Evolutionary conservation across 2,329 filamentous ascomycete genomes (phyloP).

Genomic region (Verticillium tricorpus): DNA sequence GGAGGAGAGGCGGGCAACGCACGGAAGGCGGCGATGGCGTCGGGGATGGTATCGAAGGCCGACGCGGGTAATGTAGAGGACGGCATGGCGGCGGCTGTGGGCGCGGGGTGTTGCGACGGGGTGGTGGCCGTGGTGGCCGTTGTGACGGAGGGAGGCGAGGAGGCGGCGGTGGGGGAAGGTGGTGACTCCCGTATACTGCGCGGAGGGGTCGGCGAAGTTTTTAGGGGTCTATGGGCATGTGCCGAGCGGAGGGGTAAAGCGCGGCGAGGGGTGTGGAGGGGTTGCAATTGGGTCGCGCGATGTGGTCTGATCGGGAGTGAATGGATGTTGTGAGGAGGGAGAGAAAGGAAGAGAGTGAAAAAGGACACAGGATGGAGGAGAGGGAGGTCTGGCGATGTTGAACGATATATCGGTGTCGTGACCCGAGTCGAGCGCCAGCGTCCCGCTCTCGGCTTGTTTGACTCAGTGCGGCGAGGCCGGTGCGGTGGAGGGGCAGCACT

Average conservation of each 20-base stretch:
- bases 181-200: constrained; percentile 3
- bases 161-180: background rate
- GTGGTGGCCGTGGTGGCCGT: background rate
- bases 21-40: constrained; percentile 62
- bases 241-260: background rate
- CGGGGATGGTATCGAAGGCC: constrained; percentile 62
- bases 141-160: background rate
- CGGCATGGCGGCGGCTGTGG: constrained; percentile 37
- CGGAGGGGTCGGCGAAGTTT: background rate
- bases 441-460: background rate
- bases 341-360: constrained; percentile 1
- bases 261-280: background rate
- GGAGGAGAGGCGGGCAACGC: constrained; percentile 22
- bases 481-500: background rate
- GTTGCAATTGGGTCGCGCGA: background rate
- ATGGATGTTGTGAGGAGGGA: constrained; percentile 5
- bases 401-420: background rate
- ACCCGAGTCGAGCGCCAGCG: background rate
- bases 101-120: background rate
- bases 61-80: constrained; percentile 43
- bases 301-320: background rate
- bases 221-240: background rate
- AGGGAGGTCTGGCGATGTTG: background rate
- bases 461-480: background rate
- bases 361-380: background rate